Percentiles rank a stretch among this genome's conserved stretches.
These are phyloP conservation scores for Exophiala xenobiotica DNA, from an alignment of 2,329 filamentous ascomycete species.

Conservation along the genomic window DNA sequence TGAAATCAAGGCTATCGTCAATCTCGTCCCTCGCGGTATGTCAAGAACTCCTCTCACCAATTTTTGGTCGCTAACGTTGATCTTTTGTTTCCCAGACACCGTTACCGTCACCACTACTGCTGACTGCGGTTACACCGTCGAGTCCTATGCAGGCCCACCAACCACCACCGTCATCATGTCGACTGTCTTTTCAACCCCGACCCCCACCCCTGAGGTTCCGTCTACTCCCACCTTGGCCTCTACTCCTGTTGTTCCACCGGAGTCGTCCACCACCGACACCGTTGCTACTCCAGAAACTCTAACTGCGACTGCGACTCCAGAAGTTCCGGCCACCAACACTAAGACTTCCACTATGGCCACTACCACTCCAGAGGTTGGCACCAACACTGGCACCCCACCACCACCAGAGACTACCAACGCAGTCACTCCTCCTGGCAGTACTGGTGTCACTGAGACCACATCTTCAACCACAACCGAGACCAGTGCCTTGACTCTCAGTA, in stretches of 20 bases:
- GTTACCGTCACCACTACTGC: slow-evolving; percentile 12
- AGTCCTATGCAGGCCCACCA: neutral
- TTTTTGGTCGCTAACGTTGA: slow-evolving; percentile 6
- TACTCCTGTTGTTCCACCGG: neutral
- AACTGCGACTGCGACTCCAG: slow-evolving; percentile 7
- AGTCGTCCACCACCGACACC: neutral
- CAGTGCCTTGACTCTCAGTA: slow-evolving; percentile 17
- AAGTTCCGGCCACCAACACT: slow-evolving; percentile 14
- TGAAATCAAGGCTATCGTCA: slow-evolving; percentile 19
- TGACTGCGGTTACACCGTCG: slow-evolving; percentile 5
- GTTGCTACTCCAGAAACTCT: slow-evolving; percentile 8
- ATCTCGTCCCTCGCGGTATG: slow-evolving; percentile 27
- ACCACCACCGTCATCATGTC: slow-evolving; percentile 11
- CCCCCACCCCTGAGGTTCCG: slow-evolving; percentile 5
- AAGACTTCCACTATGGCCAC: slow-evolving; percentile 1
- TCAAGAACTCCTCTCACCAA: neutral
- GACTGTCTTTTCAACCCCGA: slow-evolving; percentile 3
- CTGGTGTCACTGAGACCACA: slow-evolving; percentile 9
- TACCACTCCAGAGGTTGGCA: slow-evolving; percentile 10
- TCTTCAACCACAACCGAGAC: slow-evolving; percentile 13
- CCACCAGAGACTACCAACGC: slow-evolving; percentile 9
- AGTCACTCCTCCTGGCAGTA: slow-evolving; percentile 12
- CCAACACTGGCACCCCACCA: neutral
- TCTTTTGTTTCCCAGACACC: slow-evolving; percentile 5
- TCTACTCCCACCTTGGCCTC: slow-evolving; percentile 5